phyloP scores from a whole-genome alignment of 768 basidiomycete genomes.

The Tulasnella calospora region DNA sequence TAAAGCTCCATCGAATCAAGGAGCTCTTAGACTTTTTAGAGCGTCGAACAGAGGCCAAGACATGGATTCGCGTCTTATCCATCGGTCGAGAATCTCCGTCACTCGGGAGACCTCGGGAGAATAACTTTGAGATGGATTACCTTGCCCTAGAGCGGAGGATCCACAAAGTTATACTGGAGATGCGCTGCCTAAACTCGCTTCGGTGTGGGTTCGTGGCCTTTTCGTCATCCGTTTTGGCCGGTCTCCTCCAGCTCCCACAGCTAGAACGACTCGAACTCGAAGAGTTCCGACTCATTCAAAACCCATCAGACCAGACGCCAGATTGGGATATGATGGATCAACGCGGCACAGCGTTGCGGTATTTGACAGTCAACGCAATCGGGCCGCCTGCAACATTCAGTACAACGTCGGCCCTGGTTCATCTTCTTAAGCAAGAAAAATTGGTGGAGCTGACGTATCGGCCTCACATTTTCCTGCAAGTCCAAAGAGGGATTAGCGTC shows the following conservation, averaged over 20 bases:
- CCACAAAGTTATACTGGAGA: background rate
- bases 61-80: background rate
- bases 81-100: background rate
- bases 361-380: background rate
- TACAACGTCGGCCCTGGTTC: background rate
- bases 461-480: background rate
- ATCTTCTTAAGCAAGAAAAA: background rate
- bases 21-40: background rate
- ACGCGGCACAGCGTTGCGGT: background rate
- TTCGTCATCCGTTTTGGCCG: background rate
- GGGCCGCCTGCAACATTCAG: background rate
- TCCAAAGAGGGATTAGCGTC: background rate
- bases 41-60: background rate
- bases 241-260: background rate
- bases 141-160: background rate
- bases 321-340: background rate
- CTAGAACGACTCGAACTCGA: background rate
- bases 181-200: background rate
- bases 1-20: background rate
- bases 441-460: background rate
- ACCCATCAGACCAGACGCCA: background rate
- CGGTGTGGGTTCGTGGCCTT: background rate
- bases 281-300: background rate
- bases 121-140: background rate
- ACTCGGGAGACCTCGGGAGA: background rate